Evolutionary conservation across 129 eudicot species (phyloP).

Genomic region (Pseudognaphalium luteoalbum): DNA sequence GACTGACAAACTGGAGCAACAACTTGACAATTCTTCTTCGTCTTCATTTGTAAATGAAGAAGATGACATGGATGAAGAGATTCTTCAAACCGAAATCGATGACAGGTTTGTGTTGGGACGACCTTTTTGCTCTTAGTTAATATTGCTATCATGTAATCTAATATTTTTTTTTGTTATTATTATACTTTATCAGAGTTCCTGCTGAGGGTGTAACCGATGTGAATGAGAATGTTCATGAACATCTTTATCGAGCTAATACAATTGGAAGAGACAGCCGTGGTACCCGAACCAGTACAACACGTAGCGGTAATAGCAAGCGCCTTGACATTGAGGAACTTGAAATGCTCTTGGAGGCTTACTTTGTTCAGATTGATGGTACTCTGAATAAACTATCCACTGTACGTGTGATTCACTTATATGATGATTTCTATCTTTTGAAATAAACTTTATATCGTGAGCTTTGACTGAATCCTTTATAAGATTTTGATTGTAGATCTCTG

Average conservation of each 20-base stretch:
- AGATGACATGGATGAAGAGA: constrained; percentile 36
- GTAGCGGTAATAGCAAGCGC: constrained; percentile 37
- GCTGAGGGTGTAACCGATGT: constrained; percentile 18
- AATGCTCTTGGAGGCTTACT: constrained; percentile 65
- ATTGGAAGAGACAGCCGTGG: constrained; percentile 37
- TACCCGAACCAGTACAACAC: constrained; percentile 39
- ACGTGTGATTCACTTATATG: background rate
- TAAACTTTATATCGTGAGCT: background rate
- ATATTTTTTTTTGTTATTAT: background rate
- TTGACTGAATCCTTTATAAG: background rate
- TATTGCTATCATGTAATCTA: background rate
- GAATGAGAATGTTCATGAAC: constrained; percentile 15
- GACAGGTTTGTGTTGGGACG: constrained; percentile 23
- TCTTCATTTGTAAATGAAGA: constrained; percentile 40
- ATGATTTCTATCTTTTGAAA: background rate
- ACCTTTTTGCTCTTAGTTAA: background rate
- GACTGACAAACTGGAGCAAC: constrained; percentile 50
- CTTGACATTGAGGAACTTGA: constrained; percentile 59
- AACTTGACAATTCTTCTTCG: constrained; percentile 35
- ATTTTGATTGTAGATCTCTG: background rate
- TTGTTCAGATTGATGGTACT: constrained; percentile 63
- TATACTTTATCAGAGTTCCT: constrained; percentile 7
- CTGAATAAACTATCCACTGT: constrained; percentile 53
- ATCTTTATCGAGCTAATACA: constrained; percentile 24
- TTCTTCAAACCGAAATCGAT: constrained; percentile 34